Percentiles rank a stretch among this genome's conserved stretches.
These are phyloP conservation scores for Wickerhamiella occidentalis DNA, from an alignment of 805 yeast species.

Conservation along the genomic window DNA sequence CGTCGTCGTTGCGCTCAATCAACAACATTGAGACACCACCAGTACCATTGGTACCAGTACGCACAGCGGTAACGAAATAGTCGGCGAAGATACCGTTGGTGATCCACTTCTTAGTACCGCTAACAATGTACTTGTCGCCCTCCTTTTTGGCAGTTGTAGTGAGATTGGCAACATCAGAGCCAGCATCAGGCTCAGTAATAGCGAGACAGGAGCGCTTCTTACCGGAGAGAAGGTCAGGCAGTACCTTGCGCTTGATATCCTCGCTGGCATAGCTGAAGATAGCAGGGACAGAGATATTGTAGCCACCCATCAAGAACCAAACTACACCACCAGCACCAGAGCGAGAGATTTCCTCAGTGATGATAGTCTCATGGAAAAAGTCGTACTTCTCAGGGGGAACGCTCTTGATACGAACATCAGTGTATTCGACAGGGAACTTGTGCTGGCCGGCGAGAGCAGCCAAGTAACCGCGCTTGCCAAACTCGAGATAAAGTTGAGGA, in stretches of 20 bases:
- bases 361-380: conserved; percentile 30
- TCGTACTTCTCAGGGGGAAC: conserved; percentile 31
- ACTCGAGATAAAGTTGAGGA: conserved; percentile 26
- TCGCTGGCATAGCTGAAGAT: conserved; percentile 28
- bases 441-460: conserved; percentile 31
- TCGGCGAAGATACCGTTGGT: conserved; percentile 35
- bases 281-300: conserved; percentile 34
- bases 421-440: conserved; percentile 29
- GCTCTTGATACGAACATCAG: conserved; percentile 27
- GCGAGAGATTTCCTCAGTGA: conserved; percentile 32
- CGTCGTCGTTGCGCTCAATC: conserved; percentile 30
- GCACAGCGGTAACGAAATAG: conserved; percentile 35
- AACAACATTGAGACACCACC: conserved; percentile 31
- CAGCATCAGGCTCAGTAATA: conserved; percentile 36
- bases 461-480: conserved; percentile 32
- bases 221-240: conserved; percentile 30
- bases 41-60: conserved; percentile 34
- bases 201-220: conserved; percentile 33
- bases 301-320: conserved; percentile 34
- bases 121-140: conserved; percentile 31
- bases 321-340: conserved; percentile 33
- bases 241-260: conserved; percentile 27
- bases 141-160: conserved; percentile 32
- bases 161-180: conserved; percentile 35
- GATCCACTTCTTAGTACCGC: conserved; percentile 37